Evolutionary conservation across 106 monocot species (phyloP), one percentile per base, ranked within the genome.

Genomic region (Dendrobium huoshanense): DNA sequence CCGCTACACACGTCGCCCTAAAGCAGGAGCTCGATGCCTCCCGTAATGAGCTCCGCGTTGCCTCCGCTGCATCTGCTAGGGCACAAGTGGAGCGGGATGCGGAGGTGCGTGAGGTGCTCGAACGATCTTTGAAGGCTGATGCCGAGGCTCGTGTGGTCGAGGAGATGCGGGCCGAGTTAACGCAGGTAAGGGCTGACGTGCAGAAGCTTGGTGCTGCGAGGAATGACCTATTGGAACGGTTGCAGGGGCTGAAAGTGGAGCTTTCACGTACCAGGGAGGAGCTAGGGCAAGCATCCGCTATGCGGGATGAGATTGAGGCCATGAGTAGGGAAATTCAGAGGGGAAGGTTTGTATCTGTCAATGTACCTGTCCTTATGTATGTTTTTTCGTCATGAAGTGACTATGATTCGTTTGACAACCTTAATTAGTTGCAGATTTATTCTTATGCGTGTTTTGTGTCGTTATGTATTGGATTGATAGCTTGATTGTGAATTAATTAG

Each of bases 1-100:
- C 92, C 51, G 90, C 90, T 29, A 85, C 88, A 33, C 95, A 95
- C 86, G 90, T 92, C 13, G 92, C 92, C 9, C 87, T 95, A 47
- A 87, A 84, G 25, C 92, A 92, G 81, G 92, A 95, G 77, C 73
- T 95, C 49, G 56, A 79, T 58, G 75, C 82, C 18, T 77, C 90
- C 17, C 75, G 73, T 78, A 85, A 87, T 83, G 85, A 95, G 77
- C 81, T 90, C 79, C 87, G 82, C 48, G 33, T 83, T 54, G 75
- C 81, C 73, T 72, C 88, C 51, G 68, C 81, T 20, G 70, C 84
- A 3, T 88, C 87, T 9, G 78, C 87, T 4, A 77, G 40, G 59
- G 61, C 58, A 49, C 41, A 65, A 42, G 83, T 72, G 20, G 91
- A 85, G 19, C 55, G 77, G 58, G 96, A 94, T 7, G 79, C 74